Conservation (phyloP, 2,329 filamentous ascomycete species). For the Neofusicoccum ribis region DNA sequence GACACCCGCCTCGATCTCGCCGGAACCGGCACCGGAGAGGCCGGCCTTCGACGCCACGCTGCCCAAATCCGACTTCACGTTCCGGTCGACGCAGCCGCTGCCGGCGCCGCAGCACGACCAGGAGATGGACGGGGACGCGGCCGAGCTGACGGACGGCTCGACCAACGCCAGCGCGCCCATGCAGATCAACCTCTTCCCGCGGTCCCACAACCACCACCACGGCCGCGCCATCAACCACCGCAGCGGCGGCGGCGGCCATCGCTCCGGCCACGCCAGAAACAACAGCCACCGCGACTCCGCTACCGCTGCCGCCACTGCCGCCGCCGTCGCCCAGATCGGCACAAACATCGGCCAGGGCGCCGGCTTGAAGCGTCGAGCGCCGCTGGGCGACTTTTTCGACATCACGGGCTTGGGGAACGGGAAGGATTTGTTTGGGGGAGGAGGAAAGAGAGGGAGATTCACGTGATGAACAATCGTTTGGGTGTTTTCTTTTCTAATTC, state of each 20-base stretch:
- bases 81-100: conserved; percentile 64
- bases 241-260: conserved; percentile 28
- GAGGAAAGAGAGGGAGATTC: conserved; percentile 42
- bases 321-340: background rate
- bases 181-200: conserved; percentile 27
- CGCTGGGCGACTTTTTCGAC: conserved; percentile 75
- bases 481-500: background rate
- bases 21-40: conserved; percentile 18
- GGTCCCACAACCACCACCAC: conserved; percentile 21
- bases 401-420: conserved; percentile 62
- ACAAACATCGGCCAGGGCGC: conserved; percentile 59
- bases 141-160: conserved; percentile 55
- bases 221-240: conserved; percentile 47
- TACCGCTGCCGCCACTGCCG: background rate
- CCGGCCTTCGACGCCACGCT: conserved; percentile 25
- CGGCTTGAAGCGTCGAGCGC: conserved; percentile 71
- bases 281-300: background rate
- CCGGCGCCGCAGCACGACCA: conserved; percentile 49
- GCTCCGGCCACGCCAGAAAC: conserved; percentile 17
- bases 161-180: conserved; percentile 21
- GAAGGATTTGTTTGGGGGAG: conserved; percentile 53
- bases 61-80: conserved; percentile 59
- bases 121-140: conserved; percentile 56
- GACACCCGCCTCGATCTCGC: background rate
- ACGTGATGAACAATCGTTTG: conserved; percentile 23